phyloP scores from a whole-genome alignment of 331 rosid species.

The Malus hybrid region DNA sequence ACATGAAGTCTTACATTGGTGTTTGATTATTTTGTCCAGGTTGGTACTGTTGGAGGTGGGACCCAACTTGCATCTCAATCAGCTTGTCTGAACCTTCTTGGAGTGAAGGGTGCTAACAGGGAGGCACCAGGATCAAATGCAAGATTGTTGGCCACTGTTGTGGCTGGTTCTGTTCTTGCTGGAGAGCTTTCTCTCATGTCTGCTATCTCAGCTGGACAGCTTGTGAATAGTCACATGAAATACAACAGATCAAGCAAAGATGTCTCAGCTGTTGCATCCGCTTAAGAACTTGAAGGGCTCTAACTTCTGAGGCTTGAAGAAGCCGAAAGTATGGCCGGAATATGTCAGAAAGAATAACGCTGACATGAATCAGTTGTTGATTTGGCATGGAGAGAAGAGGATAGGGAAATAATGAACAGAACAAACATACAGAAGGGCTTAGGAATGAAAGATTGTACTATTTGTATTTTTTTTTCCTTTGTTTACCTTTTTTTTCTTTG shows the following conservation, averaged over 20 bases:
- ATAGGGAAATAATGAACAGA: conserved; percentile 10
- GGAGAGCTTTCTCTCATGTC: conserved; percentile 49
- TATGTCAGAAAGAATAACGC: not conserved
- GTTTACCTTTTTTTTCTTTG: not conserved
- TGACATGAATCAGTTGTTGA: not conserved
- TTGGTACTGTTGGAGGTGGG: conserved; percentile 48
- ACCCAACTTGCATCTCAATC: conserved; percentile 46
- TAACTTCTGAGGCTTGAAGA: not conserved
- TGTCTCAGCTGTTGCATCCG: conserved; percentile 18
- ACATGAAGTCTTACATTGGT: not conserved
- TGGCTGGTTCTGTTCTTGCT: conserved; percentile 47
- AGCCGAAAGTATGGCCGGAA: not conserved
- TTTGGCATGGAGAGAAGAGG: not conserved
- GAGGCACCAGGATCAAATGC: conserved; percentile 39
- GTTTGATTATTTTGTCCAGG: conserved; percentile 10
- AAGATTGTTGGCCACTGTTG: conserved; percentile 34
- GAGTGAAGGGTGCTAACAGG: conserved; percentile 41
- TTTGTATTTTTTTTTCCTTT: conserved; percentile 12
- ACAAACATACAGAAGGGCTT: not conserved
- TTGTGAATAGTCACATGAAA: conserved; percentile 43
- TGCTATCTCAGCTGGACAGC: conserved; percentile 42
- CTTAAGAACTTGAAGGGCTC: not conserved
- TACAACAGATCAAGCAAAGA: conserved; percentile 42
- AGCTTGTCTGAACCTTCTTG: conserved; percentile 43
- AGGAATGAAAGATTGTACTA: conserved; percentile 13